Conservation (phyloP, 2,329 filamentous ascomycete species). For the Sordariomycetes sp. region DNA sequence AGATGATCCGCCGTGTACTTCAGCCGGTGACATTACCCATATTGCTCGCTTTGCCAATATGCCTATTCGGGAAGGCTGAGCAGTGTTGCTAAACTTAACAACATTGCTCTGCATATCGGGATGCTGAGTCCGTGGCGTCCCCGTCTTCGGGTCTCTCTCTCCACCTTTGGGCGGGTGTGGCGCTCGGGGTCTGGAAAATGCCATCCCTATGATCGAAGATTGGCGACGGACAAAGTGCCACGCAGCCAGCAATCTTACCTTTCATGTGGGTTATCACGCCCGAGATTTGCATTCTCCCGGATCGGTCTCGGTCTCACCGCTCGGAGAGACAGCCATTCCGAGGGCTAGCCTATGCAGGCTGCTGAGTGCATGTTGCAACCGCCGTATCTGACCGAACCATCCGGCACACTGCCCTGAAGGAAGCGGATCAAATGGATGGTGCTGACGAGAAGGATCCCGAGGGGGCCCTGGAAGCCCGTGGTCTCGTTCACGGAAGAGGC, state of each 20-base stretch:
- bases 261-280: neutral
- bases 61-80: neutral
- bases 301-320: neutral
- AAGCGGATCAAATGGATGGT: too few species aligned
- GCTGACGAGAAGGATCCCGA: too few species aligned
- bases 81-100: neutral
- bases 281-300: neutral
- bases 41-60: neutral
- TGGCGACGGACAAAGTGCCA: neutral
- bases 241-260: neutral
- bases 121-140: neutral
- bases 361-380: neutral
- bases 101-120: neutral
- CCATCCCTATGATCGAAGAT: neutral
- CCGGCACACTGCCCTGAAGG: neutral
- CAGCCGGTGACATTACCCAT: constrained; percentile 3
- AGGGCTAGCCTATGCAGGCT: neutral
- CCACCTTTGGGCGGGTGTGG: too few species aligned
- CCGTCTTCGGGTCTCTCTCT: neutral
- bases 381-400: neutral
- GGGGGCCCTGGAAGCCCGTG: too few species aligned
- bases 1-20: constrained; percentile 2
- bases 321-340: neutral
- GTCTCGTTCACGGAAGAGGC: too few species aligned
- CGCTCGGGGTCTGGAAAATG: neutral